Base-by-base conservation (phyloP, 2,329 filamentous ascomycete species). In the Colletotrichum viniferum region DNA sequence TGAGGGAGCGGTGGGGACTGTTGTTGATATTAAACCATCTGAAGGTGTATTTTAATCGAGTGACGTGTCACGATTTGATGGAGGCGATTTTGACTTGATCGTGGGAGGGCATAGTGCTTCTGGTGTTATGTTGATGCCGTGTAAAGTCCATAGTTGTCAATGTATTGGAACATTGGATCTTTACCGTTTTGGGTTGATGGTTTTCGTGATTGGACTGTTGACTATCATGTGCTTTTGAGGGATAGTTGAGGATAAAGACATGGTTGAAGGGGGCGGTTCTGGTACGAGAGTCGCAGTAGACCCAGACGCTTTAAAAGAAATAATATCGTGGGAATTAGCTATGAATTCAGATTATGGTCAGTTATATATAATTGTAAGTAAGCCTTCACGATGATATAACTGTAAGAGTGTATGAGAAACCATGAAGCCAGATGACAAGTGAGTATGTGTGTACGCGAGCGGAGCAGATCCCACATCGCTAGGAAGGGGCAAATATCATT, bases 1-100 rank as follows among this genome's bases (percentile, higher is more conserved):
- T 16, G 38, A 43, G 38, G 38, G 9, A 5, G 38, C 9, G 18
- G 38, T 18, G 8, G 38, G 16, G 16, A 16, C 18, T 43, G 18
- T 43, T 43, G 38, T 52, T 52, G 43, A 21, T 13, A 21, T 52
- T 13, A 52, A 48, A 34, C 58, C 30, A n/a, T 36, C n/a, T 16
- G 58, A 30, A 62, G 58, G 30, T 52, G 43, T 52, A 52, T 52
- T 52, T 52, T 52, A 52, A 52, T 52, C 43, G 43, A 52, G n/a
- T 52, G 43, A 52, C n/a, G 43, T 52, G 43, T 52, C 43, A 52
- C 43, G 43, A 52, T 52, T 48, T 52, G 43, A 52, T 52, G 43
- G 43, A 52, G 43, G 43, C 38, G 38, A 48, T 48, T 4, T 52
- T 52, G 43, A 52, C n/a, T 52, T 52, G 43, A 52, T 13, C n/a